These are phyloP conservation scores for Nadsonia fulvescens DNA, from an alignment of 805 yeast species.

Conservation along the genomic window DNA sequence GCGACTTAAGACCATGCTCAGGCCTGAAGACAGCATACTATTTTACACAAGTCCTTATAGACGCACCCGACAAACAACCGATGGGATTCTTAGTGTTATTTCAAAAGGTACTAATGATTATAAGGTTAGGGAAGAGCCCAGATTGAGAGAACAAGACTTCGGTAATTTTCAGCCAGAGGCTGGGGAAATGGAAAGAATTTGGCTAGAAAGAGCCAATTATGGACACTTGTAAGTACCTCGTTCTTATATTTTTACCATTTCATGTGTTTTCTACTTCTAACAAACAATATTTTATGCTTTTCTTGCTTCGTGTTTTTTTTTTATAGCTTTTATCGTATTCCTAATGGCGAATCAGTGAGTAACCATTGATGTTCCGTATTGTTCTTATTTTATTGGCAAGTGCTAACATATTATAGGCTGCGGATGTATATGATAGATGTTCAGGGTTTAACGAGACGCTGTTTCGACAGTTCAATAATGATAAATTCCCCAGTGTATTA, in stretches of 20 bases:
- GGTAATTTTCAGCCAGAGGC: conserved; percentile 70
- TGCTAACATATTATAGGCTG: no score
- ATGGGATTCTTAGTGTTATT: conserved; percentile 42
- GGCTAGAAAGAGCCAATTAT: conserved; percentile 73
- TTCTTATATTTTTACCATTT: conserved; percentile 6
- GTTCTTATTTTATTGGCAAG: no score
- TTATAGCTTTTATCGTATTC: conserved; percentile 67
- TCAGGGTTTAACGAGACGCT: conserved; percentile 80
- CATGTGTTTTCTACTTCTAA: no score
- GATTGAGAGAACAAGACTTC: conserved; percentile 88
- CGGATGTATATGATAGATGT: conserved; percentile 84
- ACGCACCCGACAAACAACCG: conserved; percentile 71
- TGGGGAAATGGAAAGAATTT: conserved; percentile 60
- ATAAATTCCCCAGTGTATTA: conserved; percentile 59
- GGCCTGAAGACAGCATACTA: conserved; percentile 38
- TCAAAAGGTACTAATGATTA: conserved; percentile 26
- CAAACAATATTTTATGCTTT: no score
- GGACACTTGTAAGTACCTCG: no score
- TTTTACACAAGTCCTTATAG: conserved; percentile 77
- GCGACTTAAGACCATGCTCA: conserved; percentile 19
- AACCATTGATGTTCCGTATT: no score
- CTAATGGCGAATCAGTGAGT: conserved; percentile 85
- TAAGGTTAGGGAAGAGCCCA: conserved; percentile 64
- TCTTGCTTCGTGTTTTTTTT: conserved; percentile 13
- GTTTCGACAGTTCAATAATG: conserved; percentile 55